Evolutionary conservation across 306 rosid genomes (phyloP).

Genomic region (Cucumis hystrix): DNA sequence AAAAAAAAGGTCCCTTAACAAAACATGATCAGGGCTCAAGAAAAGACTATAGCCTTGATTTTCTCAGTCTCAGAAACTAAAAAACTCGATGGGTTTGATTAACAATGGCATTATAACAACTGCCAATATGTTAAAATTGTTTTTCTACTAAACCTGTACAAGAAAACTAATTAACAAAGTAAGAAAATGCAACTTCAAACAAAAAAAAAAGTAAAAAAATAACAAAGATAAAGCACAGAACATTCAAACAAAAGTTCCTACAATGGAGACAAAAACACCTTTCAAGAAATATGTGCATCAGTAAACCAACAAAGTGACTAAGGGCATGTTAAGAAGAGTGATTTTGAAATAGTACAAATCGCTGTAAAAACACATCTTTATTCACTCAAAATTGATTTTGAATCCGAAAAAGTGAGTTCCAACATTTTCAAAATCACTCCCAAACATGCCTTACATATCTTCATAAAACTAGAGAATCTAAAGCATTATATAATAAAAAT

Average conservation of each 20-base stretch:
- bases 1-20: neutral
- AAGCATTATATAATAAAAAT: neutral
- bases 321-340: too few relatives aligned
- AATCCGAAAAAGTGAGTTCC: too few relatives aligned
- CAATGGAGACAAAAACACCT: slow-evolving; percentile 18
- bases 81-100: neutral
- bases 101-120: neutral
- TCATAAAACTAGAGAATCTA: neutral
- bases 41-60: neutral
- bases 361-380: too few relatives aligned
- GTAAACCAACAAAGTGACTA: neutral
- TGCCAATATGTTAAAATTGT: neutral
- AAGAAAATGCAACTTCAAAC: neutral
- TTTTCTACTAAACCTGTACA: neutral
- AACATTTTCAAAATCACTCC: too few relatives aligned
- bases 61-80: neutral
- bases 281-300: slow-evolving; percentile 18
- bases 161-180: neutral
- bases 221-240: neutral
- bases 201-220: neutral
- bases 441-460: too few relatives aligned
- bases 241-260: neutral
- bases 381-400: too few relatives aligned
- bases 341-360: too few relatives aligned
- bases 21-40: neutral